These are phyloP conservation scores for Scleroderma bovista DNA, from an alignment of 768 basidiomycete genomes.

Conservation along the genomic window DNA sequence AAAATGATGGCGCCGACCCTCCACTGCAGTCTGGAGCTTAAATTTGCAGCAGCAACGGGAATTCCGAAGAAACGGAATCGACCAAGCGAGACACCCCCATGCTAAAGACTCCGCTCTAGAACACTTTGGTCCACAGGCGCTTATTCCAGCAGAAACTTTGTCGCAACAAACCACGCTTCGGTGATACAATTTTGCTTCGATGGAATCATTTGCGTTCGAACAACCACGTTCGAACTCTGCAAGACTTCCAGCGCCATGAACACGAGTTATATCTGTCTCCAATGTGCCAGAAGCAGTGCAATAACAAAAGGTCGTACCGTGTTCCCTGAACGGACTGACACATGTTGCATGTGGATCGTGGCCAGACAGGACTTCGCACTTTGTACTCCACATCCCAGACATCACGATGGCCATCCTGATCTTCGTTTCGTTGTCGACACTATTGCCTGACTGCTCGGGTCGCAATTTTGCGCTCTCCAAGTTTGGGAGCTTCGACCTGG, in stretches of 20 bases:
- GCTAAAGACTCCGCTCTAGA: background rate
- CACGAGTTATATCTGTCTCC: background rate
- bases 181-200: constrained; percentile 4
- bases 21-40: background rate
- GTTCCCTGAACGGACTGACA: too few species aligned
- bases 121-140: background rate
- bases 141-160: background rate
- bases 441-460: too few species aligned
- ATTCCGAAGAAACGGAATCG: background rate
- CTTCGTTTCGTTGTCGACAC: too few species aligned
- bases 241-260: background rate
- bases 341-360: too few species aligned
- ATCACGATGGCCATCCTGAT: too few species aligned
- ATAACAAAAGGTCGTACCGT: too few species aligned
- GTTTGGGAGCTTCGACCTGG: background rate
- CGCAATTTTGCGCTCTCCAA: too few species aligned
- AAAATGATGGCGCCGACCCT: background rate
- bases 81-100: background rate
- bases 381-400: too few species aligned
- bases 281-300: background rate
- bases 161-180: background rate
- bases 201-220: background rate
- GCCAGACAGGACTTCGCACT: too few species aligned
- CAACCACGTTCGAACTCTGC: background rate
- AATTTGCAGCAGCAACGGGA: background rate